Conservation (phyloP, 495 filamentous ascomycete species). For the Cairneyella variabilis region DNA sequence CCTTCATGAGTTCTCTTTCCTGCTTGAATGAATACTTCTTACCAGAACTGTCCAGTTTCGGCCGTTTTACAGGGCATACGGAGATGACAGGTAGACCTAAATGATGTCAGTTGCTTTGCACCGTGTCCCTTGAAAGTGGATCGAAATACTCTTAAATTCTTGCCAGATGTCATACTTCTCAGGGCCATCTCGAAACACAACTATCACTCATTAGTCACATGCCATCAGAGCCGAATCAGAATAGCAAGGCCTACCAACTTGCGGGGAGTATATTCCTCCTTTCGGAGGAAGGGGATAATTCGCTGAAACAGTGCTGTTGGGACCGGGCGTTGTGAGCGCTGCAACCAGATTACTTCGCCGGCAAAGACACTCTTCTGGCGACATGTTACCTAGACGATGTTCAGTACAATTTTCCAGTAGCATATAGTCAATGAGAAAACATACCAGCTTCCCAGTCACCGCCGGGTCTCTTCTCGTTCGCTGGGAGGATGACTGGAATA, state of each 20-base stretch:
- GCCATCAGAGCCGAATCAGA: no score
- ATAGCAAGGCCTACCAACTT: constrained; percentile 61
- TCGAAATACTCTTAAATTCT: constrained; percentile 32
- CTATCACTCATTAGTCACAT: constrained; percentile 23
- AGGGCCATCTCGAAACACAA: constrained; percentile 50
- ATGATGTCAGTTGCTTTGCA: constrained; percentile 27
- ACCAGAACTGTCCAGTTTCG: constrained; percentile 63
- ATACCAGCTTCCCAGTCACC: constrained; percentile 75
- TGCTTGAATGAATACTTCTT: constrained; percentile 62
- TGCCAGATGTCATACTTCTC: constrained; percentile 41
- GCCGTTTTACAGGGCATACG: constrained; percentile 63
- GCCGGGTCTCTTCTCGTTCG: constrained; percentile 69
- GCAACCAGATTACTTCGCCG: constrained; percentile 67
- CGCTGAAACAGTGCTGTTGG: constrained; percentile 30
- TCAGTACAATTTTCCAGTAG: background rate
- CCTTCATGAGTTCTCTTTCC: constrained; percentile 64
- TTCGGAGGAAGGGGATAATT: constrained; percentile 67
- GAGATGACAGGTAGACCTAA: constrained; percentile 64
- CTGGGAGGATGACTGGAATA: constrained; percentile 69
- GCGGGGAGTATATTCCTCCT: constrained; percentile 63
- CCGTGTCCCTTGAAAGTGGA: constrained; percentile 37
- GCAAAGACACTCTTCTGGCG: constrained; percentile 69
- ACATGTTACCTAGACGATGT: constrained; percentile 36
- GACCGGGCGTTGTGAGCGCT: constrained; percentile 52
- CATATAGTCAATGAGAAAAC: background rate